Percentiles rank a stretch among this genome's conserved stretches.
Evolutionary conservation across 805 yeast genomes (phyloP).

Genomic region (Yarrowia yakushimensis): DNA sequence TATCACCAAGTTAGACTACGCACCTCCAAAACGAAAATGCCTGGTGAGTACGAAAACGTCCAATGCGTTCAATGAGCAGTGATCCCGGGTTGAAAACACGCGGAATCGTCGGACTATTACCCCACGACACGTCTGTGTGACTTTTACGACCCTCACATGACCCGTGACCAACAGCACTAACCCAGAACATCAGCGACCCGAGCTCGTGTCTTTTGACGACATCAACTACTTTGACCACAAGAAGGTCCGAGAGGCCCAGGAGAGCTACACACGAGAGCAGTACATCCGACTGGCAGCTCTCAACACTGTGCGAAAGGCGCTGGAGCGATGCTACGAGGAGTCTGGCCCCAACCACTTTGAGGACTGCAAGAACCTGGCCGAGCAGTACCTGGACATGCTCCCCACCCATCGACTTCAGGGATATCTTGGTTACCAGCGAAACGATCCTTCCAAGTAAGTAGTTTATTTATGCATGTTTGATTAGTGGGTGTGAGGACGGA

Average conservation of each 20-base stretch:
- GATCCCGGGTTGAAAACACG: background rate
- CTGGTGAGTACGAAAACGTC: conserved; percentile 17
- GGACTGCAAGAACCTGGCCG: conserved; percentile 74
- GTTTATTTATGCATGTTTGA: conserved; percentile 26
- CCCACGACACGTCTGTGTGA: background rate
- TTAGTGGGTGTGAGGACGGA: background rate
- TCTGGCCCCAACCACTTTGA: conserved; percentile 67
- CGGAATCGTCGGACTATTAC: background rate
- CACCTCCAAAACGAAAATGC: conserved; percentile 20
- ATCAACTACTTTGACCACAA: conserved; percentile 67
- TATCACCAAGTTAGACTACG: conserved; percentile 20
- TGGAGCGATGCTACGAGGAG: conserved; percentile 63
- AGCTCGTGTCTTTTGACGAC: conserved; percentile 76
- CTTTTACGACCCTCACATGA: too few relatives aligned
- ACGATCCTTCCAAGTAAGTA: conserved; percentile 77
- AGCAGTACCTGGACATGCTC: conserved; percentile 65
- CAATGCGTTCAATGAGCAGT: background rate
- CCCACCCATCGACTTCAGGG: conserved; percentile 68
- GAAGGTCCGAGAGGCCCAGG: conserved; percentile 69
- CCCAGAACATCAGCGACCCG: conserved; percentile 45
- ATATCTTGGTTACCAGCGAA: conserved; percentile 80
- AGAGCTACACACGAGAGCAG: conserved; percentile 73
- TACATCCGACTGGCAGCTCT: conserved; percentile 68
- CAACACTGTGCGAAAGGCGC: conserved; percentile 66
- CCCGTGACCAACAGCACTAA: background rate